A percentile compares a stretch with the other conserved stretches of the same genome.
phyloP scores from a whole-genome alignment of 2,329 filamentous ascomycete genomes.

The Aspergillus sp. region DNA sequence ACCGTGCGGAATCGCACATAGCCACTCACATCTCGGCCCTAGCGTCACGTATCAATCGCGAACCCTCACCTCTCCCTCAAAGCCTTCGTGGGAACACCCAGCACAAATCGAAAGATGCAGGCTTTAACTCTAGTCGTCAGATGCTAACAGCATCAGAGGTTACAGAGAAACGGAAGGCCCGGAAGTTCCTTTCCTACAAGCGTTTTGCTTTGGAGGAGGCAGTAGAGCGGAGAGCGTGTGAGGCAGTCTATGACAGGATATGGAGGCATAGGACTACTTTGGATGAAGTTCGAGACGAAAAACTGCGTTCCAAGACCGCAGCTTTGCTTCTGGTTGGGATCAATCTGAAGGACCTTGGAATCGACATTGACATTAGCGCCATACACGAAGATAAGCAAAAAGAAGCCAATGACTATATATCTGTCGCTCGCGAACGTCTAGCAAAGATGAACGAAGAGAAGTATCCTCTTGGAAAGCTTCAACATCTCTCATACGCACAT shows the following conservation, averaged over 20 bases:
- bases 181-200: constrained; percentile 72
- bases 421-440: constrained; percentile 63
- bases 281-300: constrained; percentile 91
- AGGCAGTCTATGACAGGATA: constrained; percentile 77
- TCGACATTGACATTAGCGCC: constrained; percentile 56
- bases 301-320: constrained; percentile 86
- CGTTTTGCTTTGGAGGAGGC: constrained; percentile 75
- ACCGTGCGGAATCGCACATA: constrained; percentile 71
- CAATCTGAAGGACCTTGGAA: constrained; percentile 73
- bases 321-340: constrained; percentile 88
- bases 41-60: constrained; percentile 65
- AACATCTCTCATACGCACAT: constrained; percentile 79
- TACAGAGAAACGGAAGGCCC: constrained; percentile 67
- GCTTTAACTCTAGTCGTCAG: constrained; percentile 57
- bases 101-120: constrained; percentile 36
- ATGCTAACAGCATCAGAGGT: constrained; percentile 90
- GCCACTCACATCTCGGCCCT: constrained; percentile 78
- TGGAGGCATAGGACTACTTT: constrained; percentile 88
- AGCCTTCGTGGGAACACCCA: constrained; percentile 45
- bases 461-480: constrained; percentile 85
- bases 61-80: constrained; percentile 53
- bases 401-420: constrained; percentile 66
- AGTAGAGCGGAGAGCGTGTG: constrained; percentile 77
- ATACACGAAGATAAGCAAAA: constrained; percentile 54
- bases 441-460: constrained; percentile 77